A percentile compares a stretch with the other conserved stretches of the same genome.
Conservation (phyloP, 495 filamentous ascomycete species). For the Letharia columbiana region DNA sequence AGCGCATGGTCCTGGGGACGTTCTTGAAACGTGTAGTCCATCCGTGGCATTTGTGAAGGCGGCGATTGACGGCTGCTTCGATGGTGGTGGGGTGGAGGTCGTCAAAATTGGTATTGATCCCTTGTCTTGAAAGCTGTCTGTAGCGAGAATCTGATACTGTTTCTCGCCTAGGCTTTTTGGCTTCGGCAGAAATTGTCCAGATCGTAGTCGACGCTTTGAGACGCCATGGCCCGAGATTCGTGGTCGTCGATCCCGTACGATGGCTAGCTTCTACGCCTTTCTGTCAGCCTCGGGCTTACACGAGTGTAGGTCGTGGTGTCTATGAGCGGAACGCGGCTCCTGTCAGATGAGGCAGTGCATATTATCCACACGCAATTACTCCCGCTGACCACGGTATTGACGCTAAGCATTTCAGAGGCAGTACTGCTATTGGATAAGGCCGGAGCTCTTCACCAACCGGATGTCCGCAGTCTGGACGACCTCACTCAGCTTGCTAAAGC, state of each 20-base stretch:
- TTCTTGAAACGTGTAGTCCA: conserved; percentile 67
- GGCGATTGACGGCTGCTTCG: conserved; percentile 76
- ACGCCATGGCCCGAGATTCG: conserved; percentile 47
- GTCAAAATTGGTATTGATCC: conserved; percentile 68
- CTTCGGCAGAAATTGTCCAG: conserved; percentile 64
- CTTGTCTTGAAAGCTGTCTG: neutral
- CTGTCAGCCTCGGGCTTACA: neutral
- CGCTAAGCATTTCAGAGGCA: conserved; percentile 89
- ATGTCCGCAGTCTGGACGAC: conserved; percentile 49
- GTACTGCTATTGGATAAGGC: conserved; percentile 58
- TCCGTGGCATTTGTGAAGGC: conserved; percentile 70
- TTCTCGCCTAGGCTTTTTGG: conserved; percentile 47
- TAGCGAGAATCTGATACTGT: neutral
- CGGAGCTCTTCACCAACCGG: conserved; percentile 31
- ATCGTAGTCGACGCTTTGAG: conserved; percentile 60
- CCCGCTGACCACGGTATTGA: conserved; percentile 67
- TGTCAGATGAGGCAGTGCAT: conserved; percentile 59
- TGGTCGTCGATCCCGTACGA: conserved; percentile 78
- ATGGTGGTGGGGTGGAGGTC: conserved; percentile 78
- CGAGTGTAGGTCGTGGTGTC: conserved; percentile 54
- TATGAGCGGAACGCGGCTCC: conserved; percentile 66
- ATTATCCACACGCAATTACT: conserved; percentile 58
- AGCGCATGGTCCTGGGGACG: conserved; percentile 85
- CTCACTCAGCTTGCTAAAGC: conserved; percentile 57
- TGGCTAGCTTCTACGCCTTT: neutral